These are phyloP conservation scores for Phytophthora fragariae DNA, from an alignment of 352 stramenopile genomes.

Conservation along the genomic window DNA sequence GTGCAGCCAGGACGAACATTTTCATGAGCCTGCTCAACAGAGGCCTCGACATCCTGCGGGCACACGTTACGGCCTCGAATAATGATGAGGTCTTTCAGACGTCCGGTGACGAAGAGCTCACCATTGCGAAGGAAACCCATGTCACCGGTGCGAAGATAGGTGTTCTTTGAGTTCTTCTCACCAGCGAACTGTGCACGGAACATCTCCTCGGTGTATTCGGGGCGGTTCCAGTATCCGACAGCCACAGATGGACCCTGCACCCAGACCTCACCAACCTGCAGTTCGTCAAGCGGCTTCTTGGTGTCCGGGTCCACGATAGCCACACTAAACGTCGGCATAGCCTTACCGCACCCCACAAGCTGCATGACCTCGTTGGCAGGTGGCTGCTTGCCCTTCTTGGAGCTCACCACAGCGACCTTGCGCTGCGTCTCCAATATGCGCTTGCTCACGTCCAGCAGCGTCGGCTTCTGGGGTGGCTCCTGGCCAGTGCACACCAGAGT, in stretches of 20 bases:
- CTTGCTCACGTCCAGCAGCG: slow-evolving; percentile 77
- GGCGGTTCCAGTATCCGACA: slow-evolving; percentile 77
- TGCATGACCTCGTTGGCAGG: slow-evolving; percentile 52
- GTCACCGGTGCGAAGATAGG: slow-evolving; percentile 74
- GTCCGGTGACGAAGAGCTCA: slow-evolving; percentile 80
- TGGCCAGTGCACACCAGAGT: slow-evolving; percentile 84
- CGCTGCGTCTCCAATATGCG: slow-evolving; percentile 63
- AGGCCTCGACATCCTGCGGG: slow-evolving; percentile 81
- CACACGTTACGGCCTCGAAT: slow-evolving; percentile 83
- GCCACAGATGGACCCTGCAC: slow-evolving; percentile 84
- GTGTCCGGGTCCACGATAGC: slow-evolving; percentile 71
- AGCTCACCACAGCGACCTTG: slow-evolving; percentile 46
- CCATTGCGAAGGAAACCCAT: slow-evolving; percentile 75
- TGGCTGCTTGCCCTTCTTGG: slow-evolving; percentile 29
- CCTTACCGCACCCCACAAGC: slow-evolving; percentile 82
- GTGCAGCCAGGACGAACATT: slow-evolving; percentile 77
- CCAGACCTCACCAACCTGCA: slow-evolving; percentile 94
- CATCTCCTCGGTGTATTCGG: slow-evolving; percentile 75
- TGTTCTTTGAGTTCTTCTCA: slow-evolving; percentile 45
- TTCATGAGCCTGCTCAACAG: slow-evolving; percentile 69
- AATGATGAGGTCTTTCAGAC: slow-evolving; percentile 88
- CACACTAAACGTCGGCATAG: slow-evolving; percentile 82
- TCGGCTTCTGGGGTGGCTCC: slow-evolving; percentile 63
- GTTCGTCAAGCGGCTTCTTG: slow-evolving; percentile 53
- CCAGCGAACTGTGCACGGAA: slow-evolving; percentile 63